These are phyloP conservation scores for Posidonia oceanica DNA, from an alignment of 116 monocot species.

Conservation along the genomic window DNA sequence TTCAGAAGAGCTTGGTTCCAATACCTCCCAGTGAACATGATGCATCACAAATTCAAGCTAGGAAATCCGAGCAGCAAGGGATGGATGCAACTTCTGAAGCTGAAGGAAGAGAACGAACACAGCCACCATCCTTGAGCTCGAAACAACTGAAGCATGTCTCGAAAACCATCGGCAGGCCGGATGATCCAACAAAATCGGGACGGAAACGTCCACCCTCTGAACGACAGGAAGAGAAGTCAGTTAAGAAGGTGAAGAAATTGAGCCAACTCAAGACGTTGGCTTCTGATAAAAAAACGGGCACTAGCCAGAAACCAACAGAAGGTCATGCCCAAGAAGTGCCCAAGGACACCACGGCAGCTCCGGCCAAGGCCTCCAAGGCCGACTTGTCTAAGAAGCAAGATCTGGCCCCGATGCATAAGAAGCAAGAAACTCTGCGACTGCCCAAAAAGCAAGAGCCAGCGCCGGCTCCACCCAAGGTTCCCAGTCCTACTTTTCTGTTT, in stretches of 20 bases:
- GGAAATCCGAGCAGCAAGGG: slow-evolving; percentile 1
- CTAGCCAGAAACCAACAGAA: neutral
- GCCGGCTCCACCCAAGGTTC: slow-evolving; percentile 15
- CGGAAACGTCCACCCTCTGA: slow-evolving; percentile 45
- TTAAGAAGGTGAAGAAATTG: slow-evolving; percentile 47
- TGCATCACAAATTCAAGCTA: neutral
- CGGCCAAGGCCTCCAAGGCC: neutral
- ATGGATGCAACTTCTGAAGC: neutral
- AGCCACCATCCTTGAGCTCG: neutral
- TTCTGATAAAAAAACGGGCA: slow-evolving; percentile 31
- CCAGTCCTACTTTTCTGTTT: slow-evolving; percentile 41
- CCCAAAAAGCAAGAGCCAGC: slow-evolving; percentile 4
- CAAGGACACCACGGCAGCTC: neutral
- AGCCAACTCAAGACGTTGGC: slow-evolving; percentile 30
- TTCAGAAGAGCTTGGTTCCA: slow-evolving; percentile 37
- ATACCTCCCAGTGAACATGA: slow-evolving; percentile 8
- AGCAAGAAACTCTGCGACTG: slow-evolving; percentile 2
- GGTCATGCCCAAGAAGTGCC: neutral
- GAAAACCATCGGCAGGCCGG: neutral
- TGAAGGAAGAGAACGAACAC: neutral
- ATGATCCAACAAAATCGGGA: slow-evolving; percentile 21
- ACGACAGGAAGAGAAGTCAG: slow-evolving; percentile 35
- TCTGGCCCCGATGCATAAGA: neutral
- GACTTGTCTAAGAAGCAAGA: slow-evolving; percentile 3
- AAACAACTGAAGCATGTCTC: slow-evolving; percentile 13